Evolutionary conservation across 148 eudicot genomes (phyloP).

Genomic region (Selenicereus undatus): DNA sequence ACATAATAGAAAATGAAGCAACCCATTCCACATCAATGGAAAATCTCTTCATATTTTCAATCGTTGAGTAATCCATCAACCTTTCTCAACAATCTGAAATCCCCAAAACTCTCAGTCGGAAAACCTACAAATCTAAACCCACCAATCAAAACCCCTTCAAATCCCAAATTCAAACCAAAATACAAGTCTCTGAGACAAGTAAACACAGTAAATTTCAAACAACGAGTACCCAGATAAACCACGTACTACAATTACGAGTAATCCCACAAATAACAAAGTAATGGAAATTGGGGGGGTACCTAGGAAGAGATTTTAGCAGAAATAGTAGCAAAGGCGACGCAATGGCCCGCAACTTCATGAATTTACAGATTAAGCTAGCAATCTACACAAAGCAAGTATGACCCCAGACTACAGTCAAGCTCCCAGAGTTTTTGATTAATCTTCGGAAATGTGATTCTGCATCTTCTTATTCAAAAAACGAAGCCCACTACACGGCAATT

Average conservation of each 20-base stretch:
- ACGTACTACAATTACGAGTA: neutral
- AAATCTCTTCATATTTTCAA: neutral
- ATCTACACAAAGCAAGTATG: neutral
- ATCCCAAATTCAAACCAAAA: neutral
- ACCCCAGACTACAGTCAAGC: neutral
- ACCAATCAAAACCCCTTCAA: neutral
- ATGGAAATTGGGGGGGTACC: conserved; percentile 23
- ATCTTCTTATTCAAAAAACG: no score
- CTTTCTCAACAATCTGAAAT: neutral
- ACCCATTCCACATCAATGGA: no score
- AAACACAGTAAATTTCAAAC: neutral
- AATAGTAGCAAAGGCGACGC: conserved; percentile 84
- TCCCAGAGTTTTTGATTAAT: neutral
- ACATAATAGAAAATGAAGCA: no score
- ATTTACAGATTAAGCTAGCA: neutral
- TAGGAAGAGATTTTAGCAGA: conserved; percentile 68
- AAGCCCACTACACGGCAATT: no score
- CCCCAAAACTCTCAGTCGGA: neutral
- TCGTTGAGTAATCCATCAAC: neutral
- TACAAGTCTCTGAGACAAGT: neutral
- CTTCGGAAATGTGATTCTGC: no score
- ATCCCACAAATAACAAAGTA: no score
- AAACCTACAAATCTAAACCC: neutral
- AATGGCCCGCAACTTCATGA: conserved; percentile 39
- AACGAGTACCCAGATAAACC: neutral